Percentiles rank a stretch among this genome's conserved stretches.
phyloP scores from a whole-genome alignment of 257 asterid species.

The Lithospermum erythrorhizon region DNA sequence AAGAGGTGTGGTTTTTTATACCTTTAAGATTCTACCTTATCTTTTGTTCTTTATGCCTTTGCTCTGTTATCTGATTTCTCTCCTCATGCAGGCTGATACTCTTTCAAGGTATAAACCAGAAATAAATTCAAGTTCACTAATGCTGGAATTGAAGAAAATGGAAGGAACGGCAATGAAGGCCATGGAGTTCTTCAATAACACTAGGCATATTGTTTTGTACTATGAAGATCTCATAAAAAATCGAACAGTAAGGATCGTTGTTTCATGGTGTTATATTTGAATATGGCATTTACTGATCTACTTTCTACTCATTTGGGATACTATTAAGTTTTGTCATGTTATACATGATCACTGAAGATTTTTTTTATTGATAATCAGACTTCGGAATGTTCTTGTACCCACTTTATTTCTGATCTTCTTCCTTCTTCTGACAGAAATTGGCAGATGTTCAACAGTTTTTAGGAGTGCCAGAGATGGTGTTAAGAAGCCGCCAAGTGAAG shows the following conservation, averaged over 20 bases:
- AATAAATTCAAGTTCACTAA: slow-evolving; percentile 43
- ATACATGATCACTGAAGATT: neutral
- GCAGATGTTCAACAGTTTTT: slow-evolving; percentile 60
- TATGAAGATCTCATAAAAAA: slow-evolving; percentile 80
- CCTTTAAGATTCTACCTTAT: neutral
- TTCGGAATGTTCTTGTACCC: neutral
- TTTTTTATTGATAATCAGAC: neutral
- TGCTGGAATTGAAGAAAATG: slow-evolving; percentile 48
- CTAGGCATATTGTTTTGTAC: slow-evolving; percentile 61
- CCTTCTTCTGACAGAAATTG: slow-evolving; percentile 44
- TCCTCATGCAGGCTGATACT: slow-evolving; percentile 46
- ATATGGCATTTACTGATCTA: neutral
- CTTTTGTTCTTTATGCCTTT: neutral
- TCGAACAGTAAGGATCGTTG: slow-evolving; percentile 42
- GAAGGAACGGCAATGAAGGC: slow-evolving; percentile 46
- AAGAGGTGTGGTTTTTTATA: slow-evolving; percentile 20
- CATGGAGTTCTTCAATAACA: slow-evolving; percentile 48
- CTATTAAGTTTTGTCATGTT: neutral
- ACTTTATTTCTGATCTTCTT: slow-evolving; percentile 3
- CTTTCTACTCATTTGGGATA: neutral
- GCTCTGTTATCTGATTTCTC: neutral
- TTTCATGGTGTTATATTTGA: neutral
- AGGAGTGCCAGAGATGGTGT: slow-evolving; percentile 49
- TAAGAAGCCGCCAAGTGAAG: slow-evolving; percentile 78
- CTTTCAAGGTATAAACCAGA: slow-evolving; percentile 73